Base-by-base conservation (phyloP, 2,329 filamentous ascomycete genomes). In the Trichoderma sp. region DNA sequence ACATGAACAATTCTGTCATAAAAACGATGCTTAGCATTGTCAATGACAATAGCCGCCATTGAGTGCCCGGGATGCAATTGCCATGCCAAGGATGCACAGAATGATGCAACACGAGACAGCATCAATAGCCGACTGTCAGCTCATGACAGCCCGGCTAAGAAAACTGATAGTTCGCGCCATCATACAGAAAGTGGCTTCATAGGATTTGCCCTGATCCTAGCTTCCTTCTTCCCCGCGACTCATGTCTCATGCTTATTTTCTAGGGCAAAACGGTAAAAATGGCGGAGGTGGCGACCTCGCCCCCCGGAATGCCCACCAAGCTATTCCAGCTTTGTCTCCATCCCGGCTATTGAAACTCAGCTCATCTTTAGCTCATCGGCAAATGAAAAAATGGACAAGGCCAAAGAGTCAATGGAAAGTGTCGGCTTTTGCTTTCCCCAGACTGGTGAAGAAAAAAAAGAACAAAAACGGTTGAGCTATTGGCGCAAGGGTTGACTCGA, bases 341-440 rank as follows among this genome's bases (percentile, higher is more conserved):
- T 21, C 8, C 43, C 43, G 43, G 43, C 43, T 47, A 47, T 47
- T 47, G 43, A 47, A 21, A n/a, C n/a, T 47, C 43, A 47, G 43
- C 37, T 47, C 43, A 47, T 47, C 6, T 11, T n/a, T 40, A 47
- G 43, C n/a, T 47, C n/a, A 19, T 10, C n/a, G 43, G 43, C 43
- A 47, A 47, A 29, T 60, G 57, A 43, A 40, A 43, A 60, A 59
- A 8, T 14, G 33, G 35, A 37, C 16, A 19, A 19, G 21, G 57
- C n/a, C 43, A 47, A 21, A 21, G 37, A 40, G 37, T 40, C n/a
- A 47, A 47, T 47, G 43, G 43, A 47, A 47, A 47, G n/a, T 21
- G n/a, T n/a, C 57, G 57, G 57, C 35, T 43, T 60, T 60, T 60
- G 57, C 57, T 60, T 60, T 60, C 57, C 57, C 57, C 57, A 60